Evolutionary conservation across 345 rosid genomes (phyloP), one percentile per base, ranked within the genome.

Genomic region (Salix exigua): DNA sequence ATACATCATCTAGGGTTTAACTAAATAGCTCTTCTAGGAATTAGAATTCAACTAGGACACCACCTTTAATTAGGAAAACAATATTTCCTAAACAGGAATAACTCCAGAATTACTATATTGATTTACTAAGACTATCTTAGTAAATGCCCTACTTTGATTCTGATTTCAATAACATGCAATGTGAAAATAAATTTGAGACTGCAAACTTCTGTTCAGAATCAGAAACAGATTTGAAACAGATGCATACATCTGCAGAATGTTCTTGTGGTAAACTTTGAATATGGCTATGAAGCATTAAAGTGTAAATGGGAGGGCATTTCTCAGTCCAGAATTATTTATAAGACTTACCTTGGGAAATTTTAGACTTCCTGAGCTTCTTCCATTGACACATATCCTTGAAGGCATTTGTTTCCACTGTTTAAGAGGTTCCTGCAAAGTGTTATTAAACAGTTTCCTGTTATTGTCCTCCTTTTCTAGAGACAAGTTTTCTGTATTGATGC

Each of bases 221-320:
- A 7, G 17, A 38, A n/a, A 76, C 69, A 31, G 48, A 61, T 62
- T 31, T 23, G 44, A 30, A 16, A 21, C 6, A n/a, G 21, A 16
- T 44, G n/a, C 23, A 51, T 51, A 19, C 42, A 61, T 31, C 40
- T 46, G 13, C 13, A 19, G 51, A 75, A 77, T 9, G 7, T 70
- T 77, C 48, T 30, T 58, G 42, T 76, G 62, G 46, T 60, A 70
- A 58, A 61, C 18, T 69, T 7, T 12, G 48, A 60, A 48, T 60
- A n/a, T 60, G 19, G 7, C 48, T 61, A 19, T n/a, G 70, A 70
- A 70, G 61, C 30, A 60, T 19, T 28, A 25, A 6, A 7, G 2
- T 68, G 16, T 18, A 62, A 26, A 63, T 25, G 9, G 64, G 9
- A 14, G 64, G 9, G 21, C 11, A 28, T 16, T 12, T 10, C 46